These are phyloP conservation scores for Kwoniella dejecticola DNA, from an alignment of 768 basidiomycete species.

Conservation along the genomic window DNA sequence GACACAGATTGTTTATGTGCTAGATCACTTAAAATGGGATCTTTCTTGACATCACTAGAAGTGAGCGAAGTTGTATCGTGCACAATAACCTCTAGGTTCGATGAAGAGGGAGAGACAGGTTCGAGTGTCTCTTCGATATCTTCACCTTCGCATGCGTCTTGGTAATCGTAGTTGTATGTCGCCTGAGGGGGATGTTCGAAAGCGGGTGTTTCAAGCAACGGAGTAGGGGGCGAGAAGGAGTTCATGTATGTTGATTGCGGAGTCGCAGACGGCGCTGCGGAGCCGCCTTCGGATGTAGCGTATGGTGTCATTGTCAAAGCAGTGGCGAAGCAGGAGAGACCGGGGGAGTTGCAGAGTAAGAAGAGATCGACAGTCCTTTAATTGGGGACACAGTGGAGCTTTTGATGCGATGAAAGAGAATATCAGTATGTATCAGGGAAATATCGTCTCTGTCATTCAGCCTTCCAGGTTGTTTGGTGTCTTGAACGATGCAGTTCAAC, in stretches of 20 bases:
- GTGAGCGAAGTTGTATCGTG: constrained; percentile 17
- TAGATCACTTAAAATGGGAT: constrained; percentile 37
- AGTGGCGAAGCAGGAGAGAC: no score
- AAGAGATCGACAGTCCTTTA: no score
- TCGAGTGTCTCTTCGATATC: constrained; percentile 16
- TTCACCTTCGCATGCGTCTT: not conserved
- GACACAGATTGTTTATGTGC: constrained; percentile 24
- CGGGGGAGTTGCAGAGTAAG: no score
- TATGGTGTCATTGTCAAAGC: constrained; percentile 13
- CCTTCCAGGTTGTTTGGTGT: no score
- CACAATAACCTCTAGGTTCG: not conserved
- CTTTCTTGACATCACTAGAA: constrained; percentile 24
- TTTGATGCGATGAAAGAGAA: not conserved
- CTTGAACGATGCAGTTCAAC: not conserved
- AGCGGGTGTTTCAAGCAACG: constrained; percentile 3
- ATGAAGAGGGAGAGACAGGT: not conserved
- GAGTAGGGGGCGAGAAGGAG: constrained; percentile 9
- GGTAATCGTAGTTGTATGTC: not conserved
- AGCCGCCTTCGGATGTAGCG: constrained; percentile 7
- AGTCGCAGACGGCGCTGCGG: not conserved
- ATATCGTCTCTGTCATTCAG: no score
- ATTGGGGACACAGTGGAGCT: not conserved
- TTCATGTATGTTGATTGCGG: not conserved
- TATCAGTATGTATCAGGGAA: no score
- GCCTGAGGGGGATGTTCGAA: not conserved